Evolutionary conservation across 1,284 basidiomycete species (phyloP), one percentile per base, ranked within the genome.

Genomic region (Mycosarcoma mackinlayi): DNA sequence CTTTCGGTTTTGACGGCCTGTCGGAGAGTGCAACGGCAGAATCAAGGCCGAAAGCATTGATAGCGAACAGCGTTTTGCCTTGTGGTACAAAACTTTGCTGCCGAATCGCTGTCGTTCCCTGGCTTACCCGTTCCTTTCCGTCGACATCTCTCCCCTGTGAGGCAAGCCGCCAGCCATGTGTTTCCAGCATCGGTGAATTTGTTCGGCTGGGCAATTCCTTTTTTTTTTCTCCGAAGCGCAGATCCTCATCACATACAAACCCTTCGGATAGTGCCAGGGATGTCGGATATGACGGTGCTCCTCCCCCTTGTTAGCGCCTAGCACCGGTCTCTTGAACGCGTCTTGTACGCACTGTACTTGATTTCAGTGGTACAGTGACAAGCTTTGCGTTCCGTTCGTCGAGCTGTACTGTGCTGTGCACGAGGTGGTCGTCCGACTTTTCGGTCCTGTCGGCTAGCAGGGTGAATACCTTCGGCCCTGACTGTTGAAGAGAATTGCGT

Each of bases 1-100:
- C 21, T 31, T 21, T 59, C 56, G 52, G 56, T 28, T 50, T 66
- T 59, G 52, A 66, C 63, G 63, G 63, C 23, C 23, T 39, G 50
- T 44, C 38, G 30, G 48, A 51, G 18, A 51, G 28, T 33, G 38
- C 48, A 5, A 24, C 18, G 31, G 3, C 25, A 14, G 3, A 10
- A n/a, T 25, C 33, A 9, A 47, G 14, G 30, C 16, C 23, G 33
- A 47, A 8, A n/a, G n/a, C 14, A 18, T 14, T 31, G 11, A 45
- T 33, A 19, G n/a, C 14, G 10, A n/a, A n/a, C n/a, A n/a, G n/a
- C n/a, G n/a, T n/a, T n/a, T n/a, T n/a, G n/a, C n/a, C 9, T 35
- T 9, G 30, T 33, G n/a, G 10, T 19, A 31, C 16, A 19, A 37
- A 37, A 37, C 5, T 21, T 37, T 25, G 23, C 34, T 37, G 33